Evolutionary conservation across 2,329 filamentous ascomycete species (phyloP).

Genomic region (Calonectria fujianensis): DNA sequence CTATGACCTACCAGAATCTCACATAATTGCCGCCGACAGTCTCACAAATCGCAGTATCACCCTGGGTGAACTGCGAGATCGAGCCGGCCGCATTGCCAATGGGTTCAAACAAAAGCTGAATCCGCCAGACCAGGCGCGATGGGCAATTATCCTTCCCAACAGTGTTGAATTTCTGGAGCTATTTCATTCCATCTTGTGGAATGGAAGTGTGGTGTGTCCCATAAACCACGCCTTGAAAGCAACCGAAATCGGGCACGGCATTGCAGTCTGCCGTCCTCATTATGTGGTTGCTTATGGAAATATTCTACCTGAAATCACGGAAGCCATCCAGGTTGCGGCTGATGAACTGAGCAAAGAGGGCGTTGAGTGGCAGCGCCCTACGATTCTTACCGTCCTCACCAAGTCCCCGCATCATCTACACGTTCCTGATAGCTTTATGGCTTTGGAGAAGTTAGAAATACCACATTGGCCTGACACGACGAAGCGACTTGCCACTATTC

Average conservation of each 20-base stretch:
- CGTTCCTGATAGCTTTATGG: conserved; percentile 60
- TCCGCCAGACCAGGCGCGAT: conserved; percentile 61
- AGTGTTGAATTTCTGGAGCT: conserved; percentile 66
- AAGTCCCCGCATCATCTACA: conserved; percentile 51
- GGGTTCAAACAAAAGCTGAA: conserved; percentile 59
- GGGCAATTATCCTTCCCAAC: conserved; percentile 67
- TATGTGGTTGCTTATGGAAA: conserved; percentile 64
- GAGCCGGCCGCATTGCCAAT: conserved; percentile 63
- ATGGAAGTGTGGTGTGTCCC: conserved; percentile 62
- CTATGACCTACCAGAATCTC: conserved; percentile 61
- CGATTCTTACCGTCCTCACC: conserved; percentile 59
- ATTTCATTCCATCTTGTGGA: conserved; percentile 65
- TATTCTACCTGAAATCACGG: conserved; percentile 53
- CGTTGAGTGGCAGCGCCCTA: conserved; percentile 59
- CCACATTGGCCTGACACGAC: conserved; percentile 61
- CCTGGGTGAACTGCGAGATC: conserved; percentile 63
- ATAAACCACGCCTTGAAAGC: conserved; percentile 63
- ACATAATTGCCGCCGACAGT: conserved; percentile 65
- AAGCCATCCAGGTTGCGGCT: conserved; percentile 59
- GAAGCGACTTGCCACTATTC: conserved; percentile 61
- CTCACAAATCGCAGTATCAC: conserved; percentile 67
- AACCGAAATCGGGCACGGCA: conserved; percentile 63
- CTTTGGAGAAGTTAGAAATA: conserved; percentile 56
- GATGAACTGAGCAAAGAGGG: conserved; percentile 52
- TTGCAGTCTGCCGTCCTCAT: conserved; percentile 64